A percentile compares a stretch with the other conserved stretches of the same genome.
Conservation (phyloP, 2,329 filamentous ascomycete genomes). For the Tolypocladium endophyticum region DNA sequence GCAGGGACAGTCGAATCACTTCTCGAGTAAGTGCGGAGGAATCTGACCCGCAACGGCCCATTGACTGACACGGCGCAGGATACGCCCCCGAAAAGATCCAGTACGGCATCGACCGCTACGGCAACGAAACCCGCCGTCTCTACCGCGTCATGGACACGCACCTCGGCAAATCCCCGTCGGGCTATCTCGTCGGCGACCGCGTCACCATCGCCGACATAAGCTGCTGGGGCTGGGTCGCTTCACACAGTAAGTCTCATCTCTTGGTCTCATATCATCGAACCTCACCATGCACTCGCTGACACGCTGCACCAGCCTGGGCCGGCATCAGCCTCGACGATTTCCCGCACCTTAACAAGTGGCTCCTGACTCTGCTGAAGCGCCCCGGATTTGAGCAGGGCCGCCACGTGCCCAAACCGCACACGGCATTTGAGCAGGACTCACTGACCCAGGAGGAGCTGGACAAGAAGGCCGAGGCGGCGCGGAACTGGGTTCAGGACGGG, state of each 20-base stretch:
- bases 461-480: slow-evolving; percentile 38
- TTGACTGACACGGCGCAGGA: slow-evolving; percentile 18
- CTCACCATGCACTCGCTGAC: background rate
- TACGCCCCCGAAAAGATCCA: slow-evolving; percentile 76
- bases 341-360: slow-evolving; percentile 66
- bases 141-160: slow-evolving; percentile 70
- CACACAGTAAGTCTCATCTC: slow-evolving; percentile 25
- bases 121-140: slow-evolving; percentile 72
- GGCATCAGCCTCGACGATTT: slow-evolving; percentile 59
- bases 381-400: slow-evolving; percentile 66
- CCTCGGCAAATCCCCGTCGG: slow-evolving; percentile 44
- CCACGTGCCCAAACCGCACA: slow-evolving; percentile 59
- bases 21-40: slow-evolving; percentile 42
- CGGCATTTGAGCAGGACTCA: slow-evolving; percentile 38
- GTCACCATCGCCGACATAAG: slow-evolving; percentile 71
- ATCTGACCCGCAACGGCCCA: background rate
- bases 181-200: slow-evolving; percentile 56
- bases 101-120: slow-evolving; percentile 74
- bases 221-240: slow-evolving; percentile 67
- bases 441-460: slow-evolving; percentile 45
- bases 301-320: slow-evolving; percentile 17
- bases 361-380: slow-evolving; percentile 57
- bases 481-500: slow-evolving; percentile 55
- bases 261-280: background rate
- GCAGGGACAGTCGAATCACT: slow-evolving; percentile 77